A percentile compares a stretch with the other conserved stretches of the same genome.
phyloP scores from a whole-genome alignment of 2,329 filamentous ascomycete species.

The Pseudocercospora macadamiae region DNA sequence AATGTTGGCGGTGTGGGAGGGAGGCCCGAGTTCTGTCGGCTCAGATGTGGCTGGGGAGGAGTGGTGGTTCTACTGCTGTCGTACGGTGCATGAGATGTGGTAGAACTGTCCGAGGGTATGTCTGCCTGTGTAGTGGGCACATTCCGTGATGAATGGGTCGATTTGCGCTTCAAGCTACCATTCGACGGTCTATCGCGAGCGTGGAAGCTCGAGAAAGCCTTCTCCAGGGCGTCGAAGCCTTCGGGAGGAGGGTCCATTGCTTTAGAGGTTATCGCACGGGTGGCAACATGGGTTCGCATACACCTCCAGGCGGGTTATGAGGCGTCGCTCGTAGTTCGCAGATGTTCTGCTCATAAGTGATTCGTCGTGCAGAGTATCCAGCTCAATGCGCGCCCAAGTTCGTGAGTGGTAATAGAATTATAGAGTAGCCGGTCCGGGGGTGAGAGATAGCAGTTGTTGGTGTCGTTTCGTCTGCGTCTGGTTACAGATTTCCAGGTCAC shows the following conservation, averaged over 20 bases:
- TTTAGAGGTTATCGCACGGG: slow-evolving; percentile 6
- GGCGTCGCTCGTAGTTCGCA: background rate
- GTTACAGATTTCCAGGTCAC: background rate
- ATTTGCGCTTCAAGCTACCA: slow-evolving; percentile 9
- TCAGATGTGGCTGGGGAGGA: slow-evolving; percentile 8
- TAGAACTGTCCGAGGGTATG: slow-evolving; percentile 13
- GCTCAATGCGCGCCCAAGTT: background rate
- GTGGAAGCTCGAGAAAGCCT: background rate
- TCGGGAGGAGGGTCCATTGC: slow-evolving; percentile 14
- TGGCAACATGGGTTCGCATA: background rate
- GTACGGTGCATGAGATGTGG: slow-evolving; percentile 10
- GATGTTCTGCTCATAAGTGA: background rate
- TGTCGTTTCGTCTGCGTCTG: background rate
- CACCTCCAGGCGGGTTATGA: background rate
- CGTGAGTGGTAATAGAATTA: background rate
- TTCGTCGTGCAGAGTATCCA: background rate
- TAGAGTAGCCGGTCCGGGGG: background rate
- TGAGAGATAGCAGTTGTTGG: background rate
- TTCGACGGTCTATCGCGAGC: background rate
- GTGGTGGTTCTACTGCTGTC: slow-evolving; percentile 20
- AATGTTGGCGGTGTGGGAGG: slow-evolving; percentile 51
- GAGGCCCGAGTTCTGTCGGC: slow-evolving; percentile 38
- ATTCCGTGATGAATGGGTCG: slow-evolving; percentile 7
- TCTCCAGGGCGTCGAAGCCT: slow-evolving; percentile 6
- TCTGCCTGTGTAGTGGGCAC: slow-evolving; percentile 14